Base-by-base conservation (phyloP, 2,329 filamentous ascomycete genomes). In the Colletotrichum tropicale region DNA sequence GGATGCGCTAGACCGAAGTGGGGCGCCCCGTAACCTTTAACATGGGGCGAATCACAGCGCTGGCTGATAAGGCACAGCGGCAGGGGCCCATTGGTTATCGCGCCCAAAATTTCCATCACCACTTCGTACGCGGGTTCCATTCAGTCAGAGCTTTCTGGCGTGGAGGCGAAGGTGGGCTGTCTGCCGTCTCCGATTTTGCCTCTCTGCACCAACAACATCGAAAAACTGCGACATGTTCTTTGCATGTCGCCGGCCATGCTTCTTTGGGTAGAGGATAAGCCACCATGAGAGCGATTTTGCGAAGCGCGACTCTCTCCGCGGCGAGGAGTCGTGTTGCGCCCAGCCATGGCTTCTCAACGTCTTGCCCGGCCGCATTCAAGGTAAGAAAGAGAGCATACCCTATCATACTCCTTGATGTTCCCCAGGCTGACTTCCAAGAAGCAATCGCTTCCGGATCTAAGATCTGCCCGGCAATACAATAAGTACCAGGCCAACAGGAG, bases 281-380 rank as follows among this genome's bases (percentile, higher is more conserved):
- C 74, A 71, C 64, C 70, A 77, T 77, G 74, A 77, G 66, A 70
- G 36, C 70, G 70, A 28, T 74, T 66, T 66, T 77, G 34, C 76
- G 67, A 65, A 26, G 48, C 16, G 55, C 58, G 28, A 67, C 66
- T 18, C n/a, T 65, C 13, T 66, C 70, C 67, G 67, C 74, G 55
- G 43, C 74, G 48, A 56, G 67, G 8, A 71, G 34, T 26, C 65
- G 67, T 18, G 64, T 52, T 61, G 48, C 52, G 9, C 66, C 70
- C n/a, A 16, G 74, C 66, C 74, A 75, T 75, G 65, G 75, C 60
- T 77, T 78, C 32, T 43, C 75, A 26, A 78, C 75, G 48, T 75
- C 75, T 18, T 66, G 62, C 26, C 67, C 55, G 15, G 38, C 43
- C 38, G 48, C 75, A 28, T 75, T 70, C 68, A 61, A 66, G 69